phyloP scores from a whole-genome alignment of 1,284 basidiomycete genomes.

The Ustilago xerochloae region DNA sequence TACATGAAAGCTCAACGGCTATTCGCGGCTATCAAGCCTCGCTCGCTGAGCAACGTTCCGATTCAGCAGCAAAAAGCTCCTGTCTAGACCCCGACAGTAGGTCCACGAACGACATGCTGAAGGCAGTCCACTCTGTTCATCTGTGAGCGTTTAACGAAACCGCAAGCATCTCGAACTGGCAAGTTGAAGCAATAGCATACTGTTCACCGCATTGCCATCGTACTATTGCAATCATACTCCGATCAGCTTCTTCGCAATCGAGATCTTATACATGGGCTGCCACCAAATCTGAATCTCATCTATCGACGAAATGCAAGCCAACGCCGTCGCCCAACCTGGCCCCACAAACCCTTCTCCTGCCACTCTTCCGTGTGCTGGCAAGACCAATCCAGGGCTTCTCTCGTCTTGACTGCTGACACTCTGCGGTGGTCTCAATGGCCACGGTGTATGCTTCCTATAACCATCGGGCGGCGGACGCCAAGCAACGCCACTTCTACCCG shows the following conservation, averaged over 20 bases:
- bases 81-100: no score
- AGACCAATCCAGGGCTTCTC: constrained; percentile 42
- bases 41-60: not conserved
- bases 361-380: constrained; percentile 49
- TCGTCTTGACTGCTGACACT: constrained; percentile 23
- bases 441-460: constrained; percentile 41
- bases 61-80: no score
- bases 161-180: no score
- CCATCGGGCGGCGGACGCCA: constrained; percentile 41
- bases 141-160: no score
- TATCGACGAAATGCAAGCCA: constrained; percentile 38
- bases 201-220: not conserved
- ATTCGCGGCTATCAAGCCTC: not conserved
- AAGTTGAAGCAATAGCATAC: no score
- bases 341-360: constrained; percentile 51
- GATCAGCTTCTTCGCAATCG: constrained; percentile 47
- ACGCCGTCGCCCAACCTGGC: constrained; percentile 42
- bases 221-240: constrained; percentile 15
- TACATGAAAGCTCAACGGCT: no score
- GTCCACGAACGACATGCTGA: no score
- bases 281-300: constrained; percentile 60
- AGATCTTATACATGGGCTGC: constrained; percentile 54
- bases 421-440: constrained; percentile 31
- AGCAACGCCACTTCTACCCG: constrained; percentile 28
- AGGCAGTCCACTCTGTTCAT: no score